Base-by-base conservation (phyloP, 805 yeast species). In the Lachancea fermentati region DNA sequence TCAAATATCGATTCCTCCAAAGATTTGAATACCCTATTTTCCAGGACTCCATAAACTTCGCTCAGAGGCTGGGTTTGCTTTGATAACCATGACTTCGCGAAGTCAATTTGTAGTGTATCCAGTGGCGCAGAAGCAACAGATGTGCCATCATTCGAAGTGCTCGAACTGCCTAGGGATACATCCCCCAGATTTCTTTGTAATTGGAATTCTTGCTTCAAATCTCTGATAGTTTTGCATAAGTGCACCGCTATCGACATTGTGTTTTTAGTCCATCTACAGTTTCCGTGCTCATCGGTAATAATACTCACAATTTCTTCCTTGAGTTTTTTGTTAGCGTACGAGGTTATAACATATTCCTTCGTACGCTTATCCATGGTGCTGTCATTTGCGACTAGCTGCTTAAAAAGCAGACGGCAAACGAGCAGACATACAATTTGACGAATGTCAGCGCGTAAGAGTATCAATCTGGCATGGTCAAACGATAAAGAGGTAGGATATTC, bases 251-350 rank as follows among this genome's bases (percentile, higher is more conserved):
- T 76, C 12, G 83, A 70, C 47, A 78, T 73, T 18, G 85, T 75
- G 60, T 86, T 86, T 55, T 85, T 76, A 1, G 96, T 86, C 96
- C 96, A 86, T 65, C 88, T 85, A 43, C 85, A 78, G 58, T 84
- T 85, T 2, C 95, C 95, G 52, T 81, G 83, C 44, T 83, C 86
- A 62, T 86, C 95, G 25, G 87, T 77, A 13, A 86, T 86, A 34
- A 86, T 82, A 24, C 89, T 82, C 39, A 84, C 65, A 31, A 87
- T 75, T 52, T 85, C 91, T 37, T 70, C 78, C 59, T 82, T 86
- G 41, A 86, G 68, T 36, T 62, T 67, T 39, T 65, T 60, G 42
- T 73, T 55, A 31, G 69, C 59, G 36, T 67, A 68, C 15, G 65
- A 57, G 30, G 60, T 52, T 22, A 64, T 48, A 37, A 66, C 51